phyloP scores from a whole-genome alignment of 768 basidiomycete species.

The Coprinopsis strossmayeri region DNA sequence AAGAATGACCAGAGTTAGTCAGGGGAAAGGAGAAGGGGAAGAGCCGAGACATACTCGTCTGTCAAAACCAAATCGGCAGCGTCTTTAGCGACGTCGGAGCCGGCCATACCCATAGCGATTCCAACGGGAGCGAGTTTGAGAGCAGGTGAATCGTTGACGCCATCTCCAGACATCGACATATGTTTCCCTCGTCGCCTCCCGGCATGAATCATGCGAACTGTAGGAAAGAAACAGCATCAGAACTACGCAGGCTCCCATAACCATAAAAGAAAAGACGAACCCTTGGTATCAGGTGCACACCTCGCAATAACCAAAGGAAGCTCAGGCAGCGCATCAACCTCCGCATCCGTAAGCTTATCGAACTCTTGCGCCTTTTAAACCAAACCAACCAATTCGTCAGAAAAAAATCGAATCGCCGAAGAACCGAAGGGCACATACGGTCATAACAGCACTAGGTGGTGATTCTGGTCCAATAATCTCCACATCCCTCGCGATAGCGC shows the following conservation, averaged over 20 bases:
- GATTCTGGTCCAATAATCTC: slow-evolving; percentile 39
- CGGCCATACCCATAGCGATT: slow-evolving; percentile 53
- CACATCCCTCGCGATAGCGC: slow-evolving; percentile 43
- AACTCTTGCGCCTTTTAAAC: slow-evolving; percentile 33
- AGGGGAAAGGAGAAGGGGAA: neutral
- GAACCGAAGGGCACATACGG: slow-evolving; percentile 13
- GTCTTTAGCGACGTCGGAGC: slow-evolving; percentile 50
- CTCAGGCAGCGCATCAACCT: slow-evolving; percentile 42
- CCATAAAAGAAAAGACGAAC: neutral
- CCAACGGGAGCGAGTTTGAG: slow-evolving; percentile 50
- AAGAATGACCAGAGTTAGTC: neutral
- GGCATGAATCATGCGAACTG: slow-evolving; percentile 49
- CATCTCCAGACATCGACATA: slow-evolving; percentile 51
- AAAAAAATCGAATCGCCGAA: neutral
- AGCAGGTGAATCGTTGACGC: slow-evolving; percentile 55
- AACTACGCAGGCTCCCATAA: too few relatives aligned
- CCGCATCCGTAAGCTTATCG: slow-evolving; percentile 44
- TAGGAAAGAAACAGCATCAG: neutral
- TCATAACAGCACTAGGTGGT: slow-evolving; percentile 32
- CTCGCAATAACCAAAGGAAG: slow-evolving; percentile 55
- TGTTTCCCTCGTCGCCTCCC: slow-evolving; percentile 47
- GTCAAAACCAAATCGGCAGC: slow-evolving; percentile 51
- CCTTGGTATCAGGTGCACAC: slow-evolving; percentile 48
- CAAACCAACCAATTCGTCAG: neutral
- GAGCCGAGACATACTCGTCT: slow-evolving; percentile 33